Percentiles rank a stretch among this genome's conserved stretches.
Conservation (phyloP, 805 yeast genomes). For the Schizosaccharomyces japonicus region DNA sequence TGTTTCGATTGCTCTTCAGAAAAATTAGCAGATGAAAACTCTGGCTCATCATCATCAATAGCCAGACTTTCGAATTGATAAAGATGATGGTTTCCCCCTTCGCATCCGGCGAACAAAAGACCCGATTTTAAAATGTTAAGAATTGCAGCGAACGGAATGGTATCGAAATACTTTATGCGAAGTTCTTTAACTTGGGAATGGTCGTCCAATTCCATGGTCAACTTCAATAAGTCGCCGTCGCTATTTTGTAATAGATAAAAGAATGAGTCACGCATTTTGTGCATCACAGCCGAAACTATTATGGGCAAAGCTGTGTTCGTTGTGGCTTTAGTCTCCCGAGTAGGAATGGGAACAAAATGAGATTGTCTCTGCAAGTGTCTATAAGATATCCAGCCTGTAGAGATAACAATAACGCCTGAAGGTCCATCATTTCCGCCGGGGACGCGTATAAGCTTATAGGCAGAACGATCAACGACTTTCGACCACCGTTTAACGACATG, state of each 20-base stretch:
- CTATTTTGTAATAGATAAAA: conserved; percentile 49
- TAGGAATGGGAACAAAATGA: conserved; percentile 33
- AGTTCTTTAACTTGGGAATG: conserved; percentile 20
- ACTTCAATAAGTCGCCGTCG: conserved; percentile 53
- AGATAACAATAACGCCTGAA: conserved; percentile 44
- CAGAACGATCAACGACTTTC: conserved; percentile 18
- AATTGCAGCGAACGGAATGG: conserved; percentile 34
- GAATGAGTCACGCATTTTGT: conserved; percentile 35
- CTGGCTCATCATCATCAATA: conserved; percentile 24
- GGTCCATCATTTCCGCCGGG: conserved; percentile 56
- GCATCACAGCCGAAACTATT: conserved; percentile 38
- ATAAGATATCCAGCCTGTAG: conserved; percentile 28
- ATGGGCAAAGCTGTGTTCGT: conserved; percentile 9
- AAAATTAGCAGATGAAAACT: conserved; percentile 16
- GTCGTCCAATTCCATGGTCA: conserved; percentile 27
- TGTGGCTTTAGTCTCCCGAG: conserved; percentile 14
- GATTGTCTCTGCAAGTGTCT: conserved; percentile 15
- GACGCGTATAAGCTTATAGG: conserved; percentile 35
- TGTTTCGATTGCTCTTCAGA: conserved; percentile 17
- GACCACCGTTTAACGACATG: conserved; percentile 35
- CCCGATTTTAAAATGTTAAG: conserved; percentile 52
- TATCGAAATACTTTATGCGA: conserved; percentile 48
- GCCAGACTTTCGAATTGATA: conserved; percentile 65
- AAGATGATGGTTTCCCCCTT: conserved; percentile 37
- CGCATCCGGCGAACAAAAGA: conserved; percentile 42